Conservation (phyloP, 1,284 basidiomycete species). For the Phaffia rhodozyma region DNA sequence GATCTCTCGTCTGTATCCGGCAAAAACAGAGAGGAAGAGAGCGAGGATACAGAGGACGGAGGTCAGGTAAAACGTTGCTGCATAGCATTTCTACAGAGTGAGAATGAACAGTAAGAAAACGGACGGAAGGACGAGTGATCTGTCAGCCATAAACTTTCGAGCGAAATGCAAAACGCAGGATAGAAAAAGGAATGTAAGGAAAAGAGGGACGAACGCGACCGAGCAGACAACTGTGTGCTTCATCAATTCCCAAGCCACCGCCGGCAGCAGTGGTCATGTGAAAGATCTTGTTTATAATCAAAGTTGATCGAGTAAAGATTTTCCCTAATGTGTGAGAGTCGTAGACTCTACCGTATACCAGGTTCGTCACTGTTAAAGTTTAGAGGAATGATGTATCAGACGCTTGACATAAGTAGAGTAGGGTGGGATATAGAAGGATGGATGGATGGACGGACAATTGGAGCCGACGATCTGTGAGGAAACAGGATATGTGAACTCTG, state of each 20-base stretch:
- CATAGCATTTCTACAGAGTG: slow-evolving; percentile 32
- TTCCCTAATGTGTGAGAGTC: neutral
- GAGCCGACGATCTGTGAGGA: neutral
- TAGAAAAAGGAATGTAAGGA: neutral
- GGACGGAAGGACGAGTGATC: neutral
- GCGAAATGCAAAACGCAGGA: neutral
- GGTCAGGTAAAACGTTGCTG: slow-evolving; percentile 31
- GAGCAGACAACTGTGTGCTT: slow-evolving; percentile 13
- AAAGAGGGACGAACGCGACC: slow-evolving; percentile 2
- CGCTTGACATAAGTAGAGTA: slow-evolving; percentile 17
- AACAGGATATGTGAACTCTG: neutral
- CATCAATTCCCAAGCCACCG: neutral
- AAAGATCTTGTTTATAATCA: no score
- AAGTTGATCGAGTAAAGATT: neutral
- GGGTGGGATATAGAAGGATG: slow-evolving; percentile 38
- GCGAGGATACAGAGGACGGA: slow-evolving; percentile 28
- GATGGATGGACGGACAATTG: slow-evolving; percentile 36
- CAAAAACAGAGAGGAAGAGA: slow-evolving; percentile 27
- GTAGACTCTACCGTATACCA: neutral
- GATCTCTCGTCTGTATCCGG: slow-evolving; percentile 29
- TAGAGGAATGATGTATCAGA: neutral
- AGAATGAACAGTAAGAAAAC: neutral
- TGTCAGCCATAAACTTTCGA: neutral
- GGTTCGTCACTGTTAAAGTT: neutral
- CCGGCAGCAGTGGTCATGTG: no score